These are phyloP conservation scores for Actinomucor elegans DNA, from an alignment of 371 early-diverging fungal species.

Conservation along the genomic window DNA sequence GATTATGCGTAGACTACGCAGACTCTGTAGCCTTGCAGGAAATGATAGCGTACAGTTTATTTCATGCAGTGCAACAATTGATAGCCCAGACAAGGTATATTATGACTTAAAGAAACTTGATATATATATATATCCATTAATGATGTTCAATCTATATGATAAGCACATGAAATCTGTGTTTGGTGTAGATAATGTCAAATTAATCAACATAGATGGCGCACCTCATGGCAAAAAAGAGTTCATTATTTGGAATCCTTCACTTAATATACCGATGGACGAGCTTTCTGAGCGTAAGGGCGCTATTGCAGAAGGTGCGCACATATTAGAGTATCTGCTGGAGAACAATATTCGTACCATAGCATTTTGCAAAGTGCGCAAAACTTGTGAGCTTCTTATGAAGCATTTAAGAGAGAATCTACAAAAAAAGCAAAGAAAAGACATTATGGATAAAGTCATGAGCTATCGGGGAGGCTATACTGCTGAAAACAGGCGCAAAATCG, in stretches of 20 bases:
- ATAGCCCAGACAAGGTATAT: constrained; percentile 51
- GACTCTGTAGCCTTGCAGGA: constrained; percentile 53
- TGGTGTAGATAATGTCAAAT: constrained; percentile 33
- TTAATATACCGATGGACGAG: constrained; percentile 12
- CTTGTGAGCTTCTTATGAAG: constrained; percentile 48
- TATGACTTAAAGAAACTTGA: background rate
- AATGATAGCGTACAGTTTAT: constrained; percentile 57
- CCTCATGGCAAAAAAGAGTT: constrained; percentile 43
- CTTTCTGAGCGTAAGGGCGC: constrained; percentile 19
- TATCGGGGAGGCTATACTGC: constrained; percentile 69
- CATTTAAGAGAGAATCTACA: constrained; percentile 40
- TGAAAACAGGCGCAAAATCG: constrained; percentile 57
- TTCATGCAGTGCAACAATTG: constrained; percentile 59
- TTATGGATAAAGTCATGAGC: constrained; percentile 42
- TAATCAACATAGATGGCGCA: constrained; percentile 41
- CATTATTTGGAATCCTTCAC: constrained; percentile 44
- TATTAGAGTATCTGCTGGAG: constrained; percentile 40
- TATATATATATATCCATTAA: no score
- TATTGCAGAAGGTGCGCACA: constrained; percentile 29
- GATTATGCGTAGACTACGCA: constrained; percentile 65
- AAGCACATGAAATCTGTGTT: constrained; percentile 49
- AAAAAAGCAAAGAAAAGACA: constrained; percentile 17
- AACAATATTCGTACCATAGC: constrained; percentile 45
- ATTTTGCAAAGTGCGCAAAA: constrained; percentile 55
- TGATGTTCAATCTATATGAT: no score